These are phyloP conservation scores for Ophiostoma novo-ulmi DNA, from an alignment of 2,329 filamentous ascomycete species.

Conservation along the genomic window DNA sequence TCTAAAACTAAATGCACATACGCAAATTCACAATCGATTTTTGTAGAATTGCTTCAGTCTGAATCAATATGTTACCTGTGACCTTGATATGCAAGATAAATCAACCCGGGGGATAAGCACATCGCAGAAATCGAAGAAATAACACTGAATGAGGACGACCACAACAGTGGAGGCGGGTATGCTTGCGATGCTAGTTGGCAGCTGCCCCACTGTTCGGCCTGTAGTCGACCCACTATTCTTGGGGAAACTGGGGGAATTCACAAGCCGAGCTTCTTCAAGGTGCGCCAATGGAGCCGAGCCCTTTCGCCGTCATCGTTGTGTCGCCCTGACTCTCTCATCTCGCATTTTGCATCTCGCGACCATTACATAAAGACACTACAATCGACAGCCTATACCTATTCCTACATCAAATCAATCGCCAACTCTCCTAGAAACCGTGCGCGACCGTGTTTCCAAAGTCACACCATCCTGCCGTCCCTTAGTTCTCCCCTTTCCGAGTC, in stretches of 20 bases:
- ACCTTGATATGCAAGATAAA: no score
- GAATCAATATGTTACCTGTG: no score
- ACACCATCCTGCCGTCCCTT: background rate
- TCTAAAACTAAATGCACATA: background rate
- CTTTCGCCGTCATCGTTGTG: background rate
- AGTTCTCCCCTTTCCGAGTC: background rate
- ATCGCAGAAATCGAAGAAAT: background rate
- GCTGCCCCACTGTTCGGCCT: background rate
- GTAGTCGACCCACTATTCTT: conserved; percentile 9
- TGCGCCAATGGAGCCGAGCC: conserved; percentile 7
- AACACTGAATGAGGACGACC: background rate
- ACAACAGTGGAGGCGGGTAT: conserved; percentile 7
- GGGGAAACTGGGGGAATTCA: conserved; percentile 16
- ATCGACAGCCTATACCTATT: background rate
- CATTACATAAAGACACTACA: background rate
- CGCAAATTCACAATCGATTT: background rate
- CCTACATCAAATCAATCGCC: background rate
- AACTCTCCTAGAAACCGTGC: background rate
- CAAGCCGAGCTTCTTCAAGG: conserved; percentile 17
- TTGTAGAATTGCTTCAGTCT: background rate
- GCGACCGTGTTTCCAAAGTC: background rate
- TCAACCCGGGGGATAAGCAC: background rate
- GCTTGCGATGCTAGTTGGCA: conserved; percentile 10
- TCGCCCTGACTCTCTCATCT: background rate
- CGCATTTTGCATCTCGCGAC: background rate